phyloP scores from a whole-genome alignment of 306 rosid genomes.

The Cucumis cinereus region DNA sequence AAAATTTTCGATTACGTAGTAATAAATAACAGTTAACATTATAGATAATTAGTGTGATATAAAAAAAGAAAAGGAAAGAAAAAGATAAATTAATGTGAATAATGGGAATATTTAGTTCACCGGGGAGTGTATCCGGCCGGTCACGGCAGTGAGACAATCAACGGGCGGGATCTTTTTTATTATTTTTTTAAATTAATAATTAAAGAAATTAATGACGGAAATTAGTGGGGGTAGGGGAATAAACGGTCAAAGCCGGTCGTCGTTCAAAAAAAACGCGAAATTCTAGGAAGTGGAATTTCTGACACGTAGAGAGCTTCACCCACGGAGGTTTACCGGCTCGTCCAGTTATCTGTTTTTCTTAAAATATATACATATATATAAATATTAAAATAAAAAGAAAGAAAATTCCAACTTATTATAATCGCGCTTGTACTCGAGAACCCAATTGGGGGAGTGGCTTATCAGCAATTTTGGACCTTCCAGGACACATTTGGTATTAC shows the following conservation, averaged over 20 bases:
- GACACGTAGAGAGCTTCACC: conserved; percentile 54
- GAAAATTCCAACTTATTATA: neutral
- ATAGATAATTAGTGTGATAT: neutral
- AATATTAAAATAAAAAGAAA: too few species aligned
- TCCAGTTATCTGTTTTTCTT: neutral
- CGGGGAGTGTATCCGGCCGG: neutral
- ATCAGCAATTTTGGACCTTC: neutral
- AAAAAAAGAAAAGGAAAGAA: neutral
- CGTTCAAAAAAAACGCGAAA: conserved; percentile 21
- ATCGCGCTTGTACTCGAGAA: neutral
- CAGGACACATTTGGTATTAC: conserved; percentile 1
- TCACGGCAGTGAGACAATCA: neutral
- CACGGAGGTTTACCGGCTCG: conserved; percentile 32
- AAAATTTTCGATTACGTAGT: too few species aligned
- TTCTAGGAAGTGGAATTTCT: conserved; percentile 19
- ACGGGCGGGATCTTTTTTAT: neutral
- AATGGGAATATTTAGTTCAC: neutral
- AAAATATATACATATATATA: too few species aligned
- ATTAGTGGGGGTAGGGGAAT: neutral
- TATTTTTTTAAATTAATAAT: neutral
- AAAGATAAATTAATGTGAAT: neutral
- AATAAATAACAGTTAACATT: neutral
- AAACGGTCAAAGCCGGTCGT: conserved; percentile 19
- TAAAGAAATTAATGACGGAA: neutral
- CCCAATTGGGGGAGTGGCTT: neutral